Evolutionary conservation across 805 yeast genomes (phyloP).

Genomic region (Myxozyma vanderwaltii): DNA sequence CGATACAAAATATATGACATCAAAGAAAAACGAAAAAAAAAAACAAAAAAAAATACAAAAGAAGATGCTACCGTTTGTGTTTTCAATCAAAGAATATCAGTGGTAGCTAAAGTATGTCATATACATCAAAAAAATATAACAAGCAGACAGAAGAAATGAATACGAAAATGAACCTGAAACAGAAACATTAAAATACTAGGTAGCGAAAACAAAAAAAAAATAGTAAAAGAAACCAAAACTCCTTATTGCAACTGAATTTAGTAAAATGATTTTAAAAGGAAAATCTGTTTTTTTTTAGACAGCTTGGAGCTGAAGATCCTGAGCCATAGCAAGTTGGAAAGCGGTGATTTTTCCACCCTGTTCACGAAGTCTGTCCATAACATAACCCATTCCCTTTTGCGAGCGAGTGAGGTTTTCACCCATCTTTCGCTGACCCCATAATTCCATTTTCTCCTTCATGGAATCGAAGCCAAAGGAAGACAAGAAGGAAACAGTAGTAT

Average conservation of each 20-base stretch:
- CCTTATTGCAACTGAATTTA: conserved; percentile 4
- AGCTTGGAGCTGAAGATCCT: conserved; percentile 15
- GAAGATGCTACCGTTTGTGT: no score
- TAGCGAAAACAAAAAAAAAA: background rate
- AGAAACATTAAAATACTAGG: no score
- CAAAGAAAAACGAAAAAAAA: background rate
- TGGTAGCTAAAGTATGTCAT: background rate
- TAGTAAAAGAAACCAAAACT: background rate
- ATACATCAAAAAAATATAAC: no score
- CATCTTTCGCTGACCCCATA: conserved; percentile 75
- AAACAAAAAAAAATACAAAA: background rate
- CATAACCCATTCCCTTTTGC: conserved; percentile 72
- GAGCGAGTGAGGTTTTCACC: conserved; percentile 66
- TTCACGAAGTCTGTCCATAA: conserved; percentile 60
- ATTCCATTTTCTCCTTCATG: conserved; percentile 73
- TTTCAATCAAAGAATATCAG: no score
- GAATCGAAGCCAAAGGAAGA: conserved; percentile 60
- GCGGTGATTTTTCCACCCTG: conserved; percentile 32
- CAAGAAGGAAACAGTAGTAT: conserved; percentile 27
- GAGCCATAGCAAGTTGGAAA: conserved; percentile 33
- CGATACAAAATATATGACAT: background rate
- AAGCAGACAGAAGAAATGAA: background rate
- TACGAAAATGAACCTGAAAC: background rate
- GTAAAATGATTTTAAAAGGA: background rate
- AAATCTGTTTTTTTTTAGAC: background rate